Evolutionary conservation across 2,329 filamentous ascomycete genomes (phyloP), one percentile per base, ranked within the genome.

Genomic region (Cadophora luteo-olivacea): DNA sequence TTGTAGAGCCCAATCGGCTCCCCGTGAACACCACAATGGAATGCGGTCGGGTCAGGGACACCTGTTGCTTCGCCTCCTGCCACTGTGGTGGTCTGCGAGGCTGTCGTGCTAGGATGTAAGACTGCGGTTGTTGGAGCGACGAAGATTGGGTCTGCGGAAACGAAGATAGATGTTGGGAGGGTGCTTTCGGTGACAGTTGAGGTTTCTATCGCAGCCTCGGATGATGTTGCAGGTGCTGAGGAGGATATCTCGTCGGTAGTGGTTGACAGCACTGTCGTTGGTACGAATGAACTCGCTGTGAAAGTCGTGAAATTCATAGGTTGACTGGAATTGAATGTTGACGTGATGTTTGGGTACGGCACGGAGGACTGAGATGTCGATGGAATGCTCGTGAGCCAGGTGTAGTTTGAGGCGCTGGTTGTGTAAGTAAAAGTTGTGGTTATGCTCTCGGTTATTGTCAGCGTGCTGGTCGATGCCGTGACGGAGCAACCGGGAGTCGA

Each of bases 21-120:
- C 24, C 81, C 81, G 29, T 79, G 78, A 9, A 83, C 76, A 57
- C 80, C 81, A 69, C 81, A 83, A 72, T 82, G 80, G 1, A 75
- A 66, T 24, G 73, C 73, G 4, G 66, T 67, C 1, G 74, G 70
- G 48, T 70, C 71, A 1, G 81, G 79, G 16, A 73, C 73, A 2
- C 80, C 80, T 7, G 77, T 77, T 0, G 74, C 72, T 32, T 75
- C 71, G 65, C 71, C 69, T 16, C 73, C 74, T 14, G 75, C 71
- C 29, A 81, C 72, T 8, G 78, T 80, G 22, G 73, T 74, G 9
- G 79, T 81, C 16, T 77, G 74, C 3, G 41, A 29, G 51, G 74
- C 41, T 0, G 75, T 72, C 19, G 71, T 69, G n/a, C 74, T 70
- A 19, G 76, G 73, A 24, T 75, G 74, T 6, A 70, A 60, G 25